phyloP scores from a whole-genome alignment of 164 flowering plant species.

The Piper longum region DNA sequence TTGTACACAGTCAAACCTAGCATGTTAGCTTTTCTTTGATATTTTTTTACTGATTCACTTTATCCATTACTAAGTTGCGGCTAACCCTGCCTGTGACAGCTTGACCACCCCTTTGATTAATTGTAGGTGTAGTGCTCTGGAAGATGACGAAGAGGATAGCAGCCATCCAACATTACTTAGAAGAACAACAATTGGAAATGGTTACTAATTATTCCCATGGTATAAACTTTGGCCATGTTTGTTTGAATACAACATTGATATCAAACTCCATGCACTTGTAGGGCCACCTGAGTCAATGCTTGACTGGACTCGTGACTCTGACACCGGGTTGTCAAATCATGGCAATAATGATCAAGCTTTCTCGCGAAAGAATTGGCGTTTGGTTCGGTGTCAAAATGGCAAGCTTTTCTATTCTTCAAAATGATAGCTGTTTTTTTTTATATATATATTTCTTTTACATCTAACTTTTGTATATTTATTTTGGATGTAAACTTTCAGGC shows the following conservation, averaged over 20 bases:
- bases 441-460: not conserved
- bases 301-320: conserved; percentile 85
- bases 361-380: conserved; percentile 93
- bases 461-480: not conserved
- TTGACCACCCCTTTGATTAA: conserved; percentile 13
- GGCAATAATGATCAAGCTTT: conserved; percentile 62
- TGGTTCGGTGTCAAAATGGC: conserved; percentile 96
- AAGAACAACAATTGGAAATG: conserved; percentile 97
- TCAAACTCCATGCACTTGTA: conserved; percentile 14
- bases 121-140: conserved; percentile 77
- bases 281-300: conserved; percentile 88
- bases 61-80: not conserved
- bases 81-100: not conserved
- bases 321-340: conserved; percentile 62
- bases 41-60: not conserved
- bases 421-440: not conserved
- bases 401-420: conserved; percentile 1
- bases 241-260: not conserved
- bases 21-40: not conserved
- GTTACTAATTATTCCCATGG: conserved; percentile 19
- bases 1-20: not conserved
- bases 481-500: conserved; percentile 35
- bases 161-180: conserved; percentile 34
- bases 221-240: not conserved
- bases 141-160: conserved; percentile 65